A percentile compares a stretch with the other conserved stretches of the same genome.
Conservation (phyloP, 1,284 basidiomycete genomes). For the Boletus sp. region DNA sequence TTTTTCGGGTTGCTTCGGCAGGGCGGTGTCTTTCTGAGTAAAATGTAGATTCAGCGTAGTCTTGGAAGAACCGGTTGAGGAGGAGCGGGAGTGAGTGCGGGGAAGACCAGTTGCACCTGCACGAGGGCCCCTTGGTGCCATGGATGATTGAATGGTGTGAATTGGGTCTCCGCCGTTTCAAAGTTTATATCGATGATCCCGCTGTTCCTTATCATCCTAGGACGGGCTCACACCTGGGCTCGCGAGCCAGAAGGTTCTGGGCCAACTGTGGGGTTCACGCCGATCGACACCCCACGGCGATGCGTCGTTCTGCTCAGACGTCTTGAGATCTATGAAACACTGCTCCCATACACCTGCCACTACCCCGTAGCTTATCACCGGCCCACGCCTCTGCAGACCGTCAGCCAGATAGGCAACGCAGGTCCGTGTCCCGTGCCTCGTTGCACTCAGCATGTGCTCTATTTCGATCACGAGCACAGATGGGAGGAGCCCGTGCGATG, state of each 20-base stretch:
- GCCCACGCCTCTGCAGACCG: not conserved
- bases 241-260: slow-evolving; percentile 1
- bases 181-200: slow-evolving; percentile 19
- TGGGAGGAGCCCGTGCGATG: too few relatives aligned
- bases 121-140: slow-evolving; percentile 49
- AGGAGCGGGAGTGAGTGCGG: slow-evolving; percentile 59
- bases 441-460: slow-evolving; percentile 2
- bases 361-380: too few relatives aligned
- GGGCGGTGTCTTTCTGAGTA: slow-evolving; percentile 56
- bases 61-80: slow-evolving; percentile 52
- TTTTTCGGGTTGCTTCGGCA: slow-evolving; percentile 45
- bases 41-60: slow-evolving; percentile 58
- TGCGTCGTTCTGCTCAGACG: slow-evolving; percentile 8
- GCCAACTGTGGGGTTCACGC: slow-evolving; percentile 3
- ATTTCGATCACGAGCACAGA: too few relatives aligned
- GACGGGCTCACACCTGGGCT: not conserved
- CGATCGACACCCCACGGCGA: slow-evolving; percentile 4
- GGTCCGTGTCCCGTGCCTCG: not conserved
- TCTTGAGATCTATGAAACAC: too few relatives aligned
- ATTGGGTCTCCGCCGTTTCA: slow-evolving; percentile 32
- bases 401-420: not conserved
- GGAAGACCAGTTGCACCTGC: slow-evolving; percentile 38
- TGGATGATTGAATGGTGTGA: slow-evolving; percentile 29
- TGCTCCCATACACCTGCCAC: too few relatives aligned
- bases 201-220: slow-evolving; percentile 15